Evolutionary conservation across 2,329 filamentous ascomycete genomes (phyloP).

Genomic region (Trichoderma arundinaceum): DNA sequence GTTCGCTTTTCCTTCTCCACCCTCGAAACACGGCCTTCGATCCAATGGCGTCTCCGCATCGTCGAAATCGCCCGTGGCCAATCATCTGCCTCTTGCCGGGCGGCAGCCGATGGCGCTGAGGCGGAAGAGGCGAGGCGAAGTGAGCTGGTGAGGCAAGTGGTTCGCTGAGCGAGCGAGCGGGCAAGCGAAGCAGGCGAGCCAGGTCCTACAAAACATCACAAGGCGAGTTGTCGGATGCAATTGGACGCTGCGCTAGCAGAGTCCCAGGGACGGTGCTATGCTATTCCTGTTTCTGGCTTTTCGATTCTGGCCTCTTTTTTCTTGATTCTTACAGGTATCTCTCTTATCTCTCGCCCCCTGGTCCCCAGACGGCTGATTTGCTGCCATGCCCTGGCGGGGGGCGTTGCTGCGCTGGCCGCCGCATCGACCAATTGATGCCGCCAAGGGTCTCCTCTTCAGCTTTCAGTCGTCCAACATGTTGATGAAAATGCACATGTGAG

Average conservation of each 20-base stretch:
- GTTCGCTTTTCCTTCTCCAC: neutral
- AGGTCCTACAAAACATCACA: too few species aligned
- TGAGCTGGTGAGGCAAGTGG: neutral
- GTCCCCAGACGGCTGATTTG: conserved; percentile 17
- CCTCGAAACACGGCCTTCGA: conserved; percentile 20
- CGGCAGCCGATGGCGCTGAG: conserved; percentile 22
- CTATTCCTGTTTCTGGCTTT: too few species aligned
- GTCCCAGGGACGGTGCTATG: too few species aligned
- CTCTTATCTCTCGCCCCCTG: conserved; percentile 9
- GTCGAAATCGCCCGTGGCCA: neutral
- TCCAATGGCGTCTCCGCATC: conserved; percentile 15
- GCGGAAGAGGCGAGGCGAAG: neutral
- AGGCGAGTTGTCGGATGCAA: too few species aligned
- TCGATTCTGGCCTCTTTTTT: neutral
- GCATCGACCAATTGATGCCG: conserved; percentile 24
- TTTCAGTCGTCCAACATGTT: neutral
- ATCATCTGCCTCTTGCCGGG: conserved; percentile 3
- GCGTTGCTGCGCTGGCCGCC: conserved; percentile 15
- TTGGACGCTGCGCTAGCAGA: too few species aligned
- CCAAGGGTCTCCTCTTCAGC: conserved; percentile 10
- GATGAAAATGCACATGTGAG: neutral
- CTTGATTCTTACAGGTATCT: neutral
- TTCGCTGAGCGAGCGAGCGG: neutral
- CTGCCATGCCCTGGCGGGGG: neutral
- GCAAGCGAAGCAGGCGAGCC: too few species aligned